phyloP scores from a whole-genome alignment of 148 eudicot species.

The Pharnaceum exiguum region DNA sequence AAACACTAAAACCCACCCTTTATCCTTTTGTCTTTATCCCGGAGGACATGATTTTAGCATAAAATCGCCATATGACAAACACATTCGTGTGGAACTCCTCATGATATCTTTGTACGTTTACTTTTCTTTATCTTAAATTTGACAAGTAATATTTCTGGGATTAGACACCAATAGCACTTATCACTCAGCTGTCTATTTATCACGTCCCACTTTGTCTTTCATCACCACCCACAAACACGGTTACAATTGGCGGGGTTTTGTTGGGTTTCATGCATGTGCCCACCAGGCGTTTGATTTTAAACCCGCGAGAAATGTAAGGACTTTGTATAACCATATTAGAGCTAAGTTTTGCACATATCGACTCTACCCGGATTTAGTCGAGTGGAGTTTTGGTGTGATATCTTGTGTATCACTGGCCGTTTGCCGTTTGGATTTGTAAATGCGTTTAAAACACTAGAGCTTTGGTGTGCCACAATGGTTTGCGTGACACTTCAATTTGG shows the following conservation, averaged over 20 bases:
- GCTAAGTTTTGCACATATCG: not conserved
- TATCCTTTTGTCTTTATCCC: not conserved
- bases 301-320: not conserved
- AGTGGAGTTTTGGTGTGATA: too few relatives aligned
- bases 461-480: too few relatives aligned
- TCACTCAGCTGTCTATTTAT: too few relatives aligned
- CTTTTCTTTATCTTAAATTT: too few relatives aligned
- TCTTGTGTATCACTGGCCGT: too few relatives aligned
- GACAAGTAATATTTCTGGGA: too few relatives aligned
- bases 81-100: conserved; percentile 2
- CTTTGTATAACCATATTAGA: not conserved
- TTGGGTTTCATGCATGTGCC: not conserved
- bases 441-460: too few relatives aligned
- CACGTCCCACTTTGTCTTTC: conserved; percentile 4
- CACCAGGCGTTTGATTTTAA: conserved; percentile 20
- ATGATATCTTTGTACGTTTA: not conserved
- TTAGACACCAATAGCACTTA: conserved; percentile 10
- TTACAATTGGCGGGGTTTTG: not conserved
- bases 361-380: too few relatives aligned
- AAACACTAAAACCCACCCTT: not conserved
- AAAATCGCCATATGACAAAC: not conserved
- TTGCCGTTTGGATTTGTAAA: too few relatives aligned
- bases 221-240: conserved; percentile 1
- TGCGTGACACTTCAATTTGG: too few relatives aligned
- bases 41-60: too few relatives aligned